A percentile compares a stretch with the other conserved stretches of the same genome.
Conservation (phyloP, 2,329 filamentous ascomycete genomes). For the Juglanconis oblonga region DNA sequence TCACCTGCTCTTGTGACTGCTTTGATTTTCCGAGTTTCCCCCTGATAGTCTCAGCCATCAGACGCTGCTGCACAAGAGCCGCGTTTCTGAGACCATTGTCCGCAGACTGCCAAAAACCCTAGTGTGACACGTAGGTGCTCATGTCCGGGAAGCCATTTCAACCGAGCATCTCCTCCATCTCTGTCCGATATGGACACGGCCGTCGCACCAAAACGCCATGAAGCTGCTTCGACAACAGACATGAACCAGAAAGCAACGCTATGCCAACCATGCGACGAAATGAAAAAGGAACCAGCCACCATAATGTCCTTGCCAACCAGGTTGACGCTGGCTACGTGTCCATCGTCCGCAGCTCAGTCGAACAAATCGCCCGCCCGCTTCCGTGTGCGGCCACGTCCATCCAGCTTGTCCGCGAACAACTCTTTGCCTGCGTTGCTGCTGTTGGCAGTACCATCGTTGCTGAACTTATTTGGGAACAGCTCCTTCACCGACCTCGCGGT, state of each 20-base stretch:
- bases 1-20: neutral
- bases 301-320: neutral
- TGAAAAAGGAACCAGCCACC: neutral
- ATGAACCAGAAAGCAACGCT: neutral
- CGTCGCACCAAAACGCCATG: neutral
- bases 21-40: neutral
- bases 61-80: neutral
- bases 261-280: neutral
- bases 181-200: neutral
- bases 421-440: slow-evolving; percentile 64
- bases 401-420: slow-evolving; percentile 60
- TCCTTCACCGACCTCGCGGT: slow-evolving; percentile 58
- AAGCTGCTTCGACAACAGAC: neutral
- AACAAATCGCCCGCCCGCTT: slow-evolving; percentile 74
- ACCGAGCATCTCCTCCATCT: neutral
- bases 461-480: slow-evolving; percentile 64
- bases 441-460: neutral
- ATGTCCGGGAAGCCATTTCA: neutral
- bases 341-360: slow-evolving; percentile 40
- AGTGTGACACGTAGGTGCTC: neutral
- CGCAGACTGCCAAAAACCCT: neutral
- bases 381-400: slow-evolving; percentile 56
- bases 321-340: neutral
- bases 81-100: neutral
- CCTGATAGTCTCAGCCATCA: neutral